phyloP scores from a whole-genome alignment of 1,139 yeast genomes.

The Protomyces gravidus region DNA sequence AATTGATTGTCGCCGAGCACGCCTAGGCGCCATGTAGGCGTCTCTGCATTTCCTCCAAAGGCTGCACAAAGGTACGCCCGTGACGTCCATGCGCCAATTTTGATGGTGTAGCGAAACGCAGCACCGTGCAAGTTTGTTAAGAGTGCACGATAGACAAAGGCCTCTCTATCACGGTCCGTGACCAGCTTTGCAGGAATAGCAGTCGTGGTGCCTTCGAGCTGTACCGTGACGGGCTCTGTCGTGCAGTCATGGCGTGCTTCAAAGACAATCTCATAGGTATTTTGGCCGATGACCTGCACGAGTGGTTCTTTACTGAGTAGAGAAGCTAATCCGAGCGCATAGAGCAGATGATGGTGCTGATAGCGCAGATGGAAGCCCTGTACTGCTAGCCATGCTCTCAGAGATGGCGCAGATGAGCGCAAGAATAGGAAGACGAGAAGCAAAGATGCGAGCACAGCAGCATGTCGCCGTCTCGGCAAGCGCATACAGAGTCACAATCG shows the following conservation, averaged over 20 bases:
- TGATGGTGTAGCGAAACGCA: neutral
- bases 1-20: conserved; percentile 27
- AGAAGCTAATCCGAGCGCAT: neutral
- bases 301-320: conserved; percentile 19
- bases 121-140: neutral
- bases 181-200: neutral
- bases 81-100: conserved; percentile 13
- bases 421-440: neutral
- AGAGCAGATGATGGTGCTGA: conserved; percentile 6
- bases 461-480: neutral
- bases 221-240: neutral
- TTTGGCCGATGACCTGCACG: conserved; percentile 13
- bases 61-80: neutral
- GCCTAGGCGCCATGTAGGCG: conserved; percentile 4
- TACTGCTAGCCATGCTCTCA: neutral
- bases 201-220: neutral
- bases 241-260: conserved; percentile 15
- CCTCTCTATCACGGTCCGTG: neutral
- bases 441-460: neutral
- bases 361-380: conserved; percentile 8
- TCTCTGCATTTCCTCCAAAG: neutral
- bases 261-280: conserved; percentile 13
- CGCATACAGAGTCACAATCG: neutral
- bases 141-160: conserved; percentile 16
- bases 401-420: neutral